A percentile compares a stretch with the other conserved stretches of the same genome.
These are phyloP conservation scores for Diaporthe vaccinii DNA, from an alignment of 2,329 filamentous ascomycete genomes.

Conservation along the genomic window DNA sequence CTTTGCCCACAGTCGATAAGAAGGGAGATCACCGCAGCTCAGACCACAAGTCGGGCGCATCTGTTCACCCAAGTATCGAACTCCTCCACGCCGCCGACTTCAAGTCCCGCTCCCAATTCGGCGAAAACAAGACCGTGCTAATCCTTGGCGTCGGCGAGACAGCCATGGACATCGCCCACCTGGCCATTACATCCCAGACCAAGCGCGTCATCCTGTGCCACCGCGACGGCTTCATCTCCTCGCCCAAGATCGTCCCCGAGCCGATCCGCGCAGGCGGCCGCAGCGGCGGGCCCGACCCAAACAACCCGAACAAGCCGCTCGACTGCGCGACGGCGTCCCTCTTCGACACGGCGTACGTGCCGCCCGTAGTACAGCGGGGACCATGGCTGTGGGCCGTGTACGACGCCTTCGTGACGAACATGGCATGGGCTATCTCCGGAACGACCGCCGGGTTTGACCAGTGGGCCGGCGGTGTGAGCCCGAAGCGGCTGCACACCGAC, in stretches of 20 bases:
- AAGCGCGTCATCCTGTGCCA: constrained; percentile 54
- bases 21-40: not conserved
- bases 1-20: not conserved
- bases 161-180: constrained; percentile 52
- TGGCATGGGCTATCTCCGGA: constrained; percentile 59
- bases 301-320: constrained; percentile 57
- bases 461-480: constrained; percentile 60
- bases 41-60: not conserved
- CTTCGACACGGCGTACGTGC: constrained; percentile 66
- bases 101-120: constrained; percentile 52
- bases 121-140: constrained; percentile 50
- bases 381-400: constrained; percentile 60
- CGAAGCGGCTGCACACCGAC: constrained; percentile 53
- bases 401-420: constrained; percentile 58
- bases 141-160: constrained; percentile 56
- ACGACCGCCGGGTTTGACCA: constrained; percentile 62
- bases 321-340: constrained; percentile 62
- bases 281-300: constrained; percentile 40
- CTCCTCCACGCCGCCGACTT: constrained; percentile 53
- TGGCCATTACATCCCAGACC: constrained; percentile 53
- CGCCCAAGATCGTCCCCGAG: constrained; percentile 50
- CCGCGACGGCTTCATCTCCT: constrained; percentile 54
- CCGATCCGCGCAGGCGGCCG: constrained; percentile 42
- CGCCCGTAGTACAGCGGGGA: constrained; percentile 59
- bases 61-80: constrained; percentile 41